phyloP scores from a whole-genome alignment of 257 asterid species.

The Solanum pinnatisectum region DNA sequence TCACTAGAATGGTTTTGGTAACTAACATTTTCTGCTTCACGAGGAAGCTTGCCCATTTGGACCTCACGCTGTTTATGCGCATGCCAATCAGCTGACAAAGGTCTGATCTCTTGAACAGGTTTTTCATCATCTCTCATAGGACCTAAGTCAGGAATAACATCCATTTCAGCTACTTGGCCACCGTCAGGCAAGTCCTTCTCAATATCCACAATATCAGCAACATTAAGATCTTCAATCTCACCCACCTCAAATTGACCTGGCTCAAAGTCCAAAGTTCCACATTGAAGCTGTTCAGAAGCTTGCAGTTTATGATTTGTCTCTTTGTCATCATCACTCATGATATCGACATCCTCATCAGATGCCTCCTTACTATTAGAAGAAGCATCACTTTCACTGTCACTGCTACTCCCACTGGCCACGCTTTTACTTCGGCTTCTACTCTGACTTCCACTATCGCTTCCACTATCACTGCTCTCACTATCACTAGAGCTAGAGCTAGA shows the following conservation, averaged over 20 bases:
- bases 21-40: constrained; percentile 24
- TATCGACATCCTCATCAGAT: constrained; percentile 89
- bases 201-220: constrained; percentile 46
- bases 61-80: constrained; percentile 28
- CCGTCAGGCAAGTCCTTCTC: constrained; percentile 50
- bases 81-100: constrained; percentile 21
- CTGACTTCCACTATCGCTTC: constrained; percentile 54
- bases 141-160: constrained; percentile 20
- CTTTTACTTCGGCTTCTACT: constrained; percentile 61
- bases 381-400: constrained; percentile 82
- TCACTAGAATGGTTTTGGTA: constrained; percentile 10
- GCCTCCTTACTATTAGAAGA: constrained; percentile 84
- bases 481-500: constrained; percentile 63
- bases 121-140: constrained; percentile 39
- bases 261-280: constrained; percentile 37
- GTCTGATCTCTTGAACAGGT: constrained; percentile 29
- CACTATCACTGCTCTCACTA: constrained; percentile 62
- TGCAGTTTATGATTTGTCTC: constrained; percentile 39
- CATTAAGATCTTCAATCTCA: constrained; percentile 39
- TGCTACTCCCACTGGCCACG: constrained; percentile 67
- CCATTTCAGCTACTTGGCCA: constrained; percentile 30
- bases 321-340: constrained; percentile 62
- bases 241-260: constrained; percentile 35
- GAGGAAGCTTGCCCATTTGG: constrained; percentile 6
- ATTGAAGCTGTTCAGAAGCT: constrained; percentile 32